These are phyloP conservation scores for Penicillium sp. DNA, from an alignment of 2,329 filamentous ascomycete genomes.

Conservation along the genomic window DNA sequence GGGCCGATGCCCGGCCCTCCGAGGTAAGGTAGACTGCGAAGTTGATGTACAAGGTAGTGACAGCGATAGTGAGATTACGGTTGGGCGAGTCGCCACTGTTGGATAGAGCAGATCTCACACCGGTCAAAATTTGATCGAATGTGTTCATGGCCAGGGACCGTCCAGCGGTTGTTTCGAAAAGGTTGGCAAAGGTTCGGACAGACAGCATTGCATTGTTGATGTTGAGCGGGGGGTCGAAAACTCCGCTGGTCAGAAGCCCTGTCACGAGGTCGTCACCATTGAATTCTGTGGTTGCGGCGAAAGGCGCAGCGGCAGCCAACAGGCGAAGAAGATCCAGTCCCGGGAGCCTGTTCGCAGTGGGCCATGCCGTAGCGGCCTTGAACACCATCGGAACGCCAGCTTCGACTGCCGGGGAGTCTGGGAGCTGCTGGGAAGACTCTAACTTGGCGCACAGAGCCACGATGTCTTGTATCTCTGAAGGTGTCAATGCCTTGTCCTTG, in stretches of 20 bases:
- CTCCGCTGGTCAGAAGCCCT: constrained; percentile 56
- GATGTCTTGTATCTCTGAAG: constrained; percentile 65
- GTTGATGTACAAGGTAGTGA: constrained; percentile 81
- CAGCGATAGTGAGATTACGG: constrained; percentile 77
- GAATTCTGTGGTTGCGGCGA: constrained; percentile 61
- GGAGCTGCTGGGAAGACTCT: constrained; percentile 44
- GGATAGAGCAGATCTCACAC: constrained; percentile 63
- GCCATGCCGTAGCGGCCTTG: constrained; percentile 75
- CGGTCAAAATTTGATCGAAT: constrained; percentile 60
- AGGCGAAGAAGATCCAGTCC: constrained; percentile 86
- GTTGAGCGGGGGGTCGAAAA: constrained; percentile 61
- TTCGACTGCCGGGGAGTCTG: constrained; percentile 50
- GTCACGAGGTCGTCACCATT: constrained; percentile 58
- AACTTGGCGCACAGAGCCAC: constrained; percentile 61
- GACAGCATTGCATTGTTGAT: constrained; percentile 87
- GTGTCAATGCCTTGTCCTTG: constrained; percentile 72
- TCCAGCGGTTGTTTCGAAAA: constrained; percentile 74
- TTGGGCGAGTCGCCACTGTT: constrained; percentile 55
- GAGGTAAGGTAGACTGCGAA: constrained; percentile 69
- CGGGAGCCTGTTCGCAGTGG: constrained; percentile 74
- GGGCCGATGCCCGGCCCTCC: constrained; percentile 37
- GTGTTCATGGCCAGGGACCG: constrained; percentile 60
- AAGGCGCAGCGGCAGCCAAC: constrained; percentile 65
- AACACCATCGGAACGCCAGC: constrained; percentile 63
- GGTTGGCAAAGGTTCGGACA: constrained; percentile 74